Evolutionary conservation across 2,329 filamentous ascomycete species (phyloP), one percentile per base, ranked within the genome.

Genomic region (Colletotrichum orchidophilum): DNA sequence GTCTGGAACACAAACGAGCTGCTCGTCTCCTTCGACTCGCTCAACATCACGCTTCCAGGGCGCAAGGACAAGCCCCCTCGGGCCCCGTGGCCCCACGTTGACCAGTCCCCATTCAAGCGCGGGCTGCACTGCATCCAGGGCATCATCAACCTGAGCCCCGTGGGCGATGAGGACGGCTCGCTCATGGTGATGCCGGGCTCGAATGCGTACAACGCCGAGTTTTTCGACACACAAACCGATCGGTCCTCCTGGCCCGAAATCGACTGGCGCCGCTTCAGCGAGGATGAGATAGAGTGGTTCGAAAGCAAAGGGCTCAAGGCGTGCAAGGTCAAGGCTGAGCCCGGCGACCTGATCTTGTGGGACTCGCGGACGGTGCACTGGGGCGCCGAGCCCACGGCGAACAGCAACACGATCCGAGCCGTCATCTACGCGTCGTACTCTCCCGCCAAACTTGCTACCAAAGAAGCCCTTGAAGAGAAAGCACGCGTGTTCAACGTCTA

Each of bases 21-120:
- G 13, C 78, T 85, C 54, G 83, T 84, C 3, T 84, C 82, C 0
- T 86, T 86, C 70, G 84, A 86, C 71, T 80, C 78, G 1, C 74
- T 85, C 57, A 85, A 85, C 71, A 78, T 84, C 65, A 79, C 80
- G 4, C 80, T 67, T 82, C 52, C 78, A 79, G 27, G 79, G 80
- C 59, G 68, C 62, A 29, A 71, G 53, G 59, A 31, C 2, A 52
- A 71, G 12, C 11, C 46, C 0, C 68, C 61, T 1, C 33, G 66
- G 3, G 33, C 31, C 11, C 70, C 74, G 11, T 80, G 79, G 79
- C 75, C 75, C 2, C 78, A 80, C 66, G 75, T 78, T 15, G 78
- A 80, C 52, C 78, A 80, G 58, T 75, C 73, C 1, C 78, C 79
- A 2, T 60, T 74, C 24, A 71, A 74, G 5, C 64, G 73, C 6